phyloP scores from a whole-genome alignment of 768 basidiomycete genomes.

The Mrakia gelida region DNA sequence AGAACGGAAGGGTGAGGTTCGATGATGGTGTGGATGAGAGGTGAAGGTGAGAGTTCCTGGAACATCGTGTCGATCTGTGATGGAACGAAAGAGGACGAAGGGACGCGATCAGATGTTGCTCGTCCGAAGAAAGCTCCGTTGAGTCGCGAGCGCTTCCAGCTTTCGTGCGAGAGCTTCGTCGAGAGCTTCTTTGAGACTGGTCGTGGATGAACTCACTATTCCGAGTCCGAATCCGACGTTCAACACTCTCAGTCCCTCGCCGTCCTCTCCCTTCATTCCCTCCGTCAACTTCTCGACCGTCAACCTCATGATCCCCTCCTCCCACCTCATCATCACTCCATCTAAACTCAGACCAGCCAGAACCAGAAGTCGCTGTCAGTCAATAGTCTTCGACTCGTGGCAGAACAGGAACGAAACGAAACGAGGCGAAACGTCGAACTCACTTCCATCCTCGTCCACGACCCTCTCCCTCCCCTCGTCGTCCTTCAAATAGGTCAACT shows the following conservation, averaged over 20 bases:
- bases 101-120: background rate
- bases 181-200: too few relatives aligned
- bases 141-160: too few relatives aligned
- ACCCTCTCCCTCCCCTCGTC: conserved; percentile 77
- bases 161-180: too few relatives aligned
- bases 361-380: background rate
- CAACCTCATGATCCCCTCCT: conserved; percentile 59
- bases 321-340: conserved; percentile 99
- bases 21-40: conserved; percentile 76
- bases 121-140: too few relatives aligned
- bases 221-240: conserved; percentile 95
- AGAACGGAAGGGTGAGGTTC: conserved; percentile 93
- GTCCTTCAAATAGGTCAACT: conserved; percentile 65
- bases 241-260: conserved; percentile 57
- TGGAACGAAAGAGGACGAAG: background rate
- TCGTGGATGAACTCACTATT: conserved; percentile 49
- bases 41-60: conserved; percentile 58
- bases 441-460: conserved; percentile 58
- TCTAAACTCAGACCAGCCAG: background rate
- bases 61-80: conserved; percentile 76
- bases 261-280: conserved; percentile 51
- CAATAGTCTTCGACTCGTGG: background rate
- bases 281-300: conserved; percentile 66
- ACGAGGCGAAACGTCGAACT: background rate
- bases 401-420: background rate